phyloP scores from a whole-genome alignment of 345 rosid species.

The Chamaenerion angustifolium region DNA sequence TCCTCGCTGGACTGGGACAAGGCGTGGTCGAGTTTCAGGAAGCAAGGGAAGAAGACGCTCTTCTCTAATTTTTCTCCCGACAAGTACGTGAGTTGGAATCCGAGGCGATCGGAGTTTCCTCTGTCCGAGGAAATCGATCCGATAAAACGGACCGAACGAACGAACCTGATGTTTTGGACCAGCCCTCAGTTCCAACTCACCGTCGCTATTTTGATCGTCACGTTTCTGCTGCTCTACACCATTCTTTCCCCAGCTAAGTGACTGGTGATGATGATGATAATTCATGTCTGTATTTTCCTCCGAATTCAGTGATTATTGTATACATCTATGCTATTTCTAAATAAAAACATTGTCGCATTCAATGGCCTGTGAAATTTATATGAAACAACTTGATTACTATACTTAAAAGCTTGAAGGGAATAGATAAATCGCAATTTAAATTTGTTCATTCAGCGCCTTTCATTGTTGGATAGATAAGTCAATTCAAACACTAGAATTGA shows the following conservation, averaged over 20 bases:
- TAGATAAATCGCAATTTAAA: no score
- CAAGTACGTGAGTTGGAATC: slow-evolving; percentile 93
- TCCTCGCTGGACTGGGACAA: slow-evolving; percentile 82
- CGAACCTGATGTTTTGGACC: slow-evolving; percentile 74
- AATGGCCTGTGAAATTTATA: no score
- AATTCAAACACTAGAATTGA: no score
- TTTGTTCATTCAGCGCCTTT: no score
- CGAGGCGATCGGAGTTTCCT: slow-evolving; percentile 59
- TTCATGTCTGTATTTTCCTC: no score
- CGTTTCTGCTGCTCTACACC: slow-evolving; percentile 72
- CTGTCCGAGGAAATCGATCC: slow-evolving; percentile 91
- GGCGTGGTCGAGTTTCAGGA: slow-evolving; percentile 79
- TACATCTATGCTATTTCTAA: no score
- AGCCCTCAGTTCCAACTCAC: slow-evolving; percentile 60
- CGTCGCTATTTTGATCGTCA: slow-evolving; percentile 51
- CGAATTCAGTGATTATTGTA: not conserved
- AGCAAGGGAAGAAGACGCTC: slow-evolving; percentile 57
- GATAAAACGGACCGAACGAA: slow-evolving; percentile 72
- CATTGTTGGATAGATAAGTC: no score
- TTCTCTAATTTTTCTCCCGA: slow-evolving; percentile 49
- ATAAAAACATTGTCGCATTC: no score
- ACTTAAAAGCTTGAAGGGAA: no score
- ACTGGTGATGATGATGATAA: not conserved
- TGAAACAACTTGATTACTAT: no score
- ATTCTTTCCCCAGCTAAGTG: slow-evolving; percentile 67